Percentiles rank a stretch among this genome's conserved stretches.
These are phyloP conservation scores for Akebia trifoliata DNA, from an alignment of 164 flowering plant genomes.

Conservation along the genomic window DNA sequence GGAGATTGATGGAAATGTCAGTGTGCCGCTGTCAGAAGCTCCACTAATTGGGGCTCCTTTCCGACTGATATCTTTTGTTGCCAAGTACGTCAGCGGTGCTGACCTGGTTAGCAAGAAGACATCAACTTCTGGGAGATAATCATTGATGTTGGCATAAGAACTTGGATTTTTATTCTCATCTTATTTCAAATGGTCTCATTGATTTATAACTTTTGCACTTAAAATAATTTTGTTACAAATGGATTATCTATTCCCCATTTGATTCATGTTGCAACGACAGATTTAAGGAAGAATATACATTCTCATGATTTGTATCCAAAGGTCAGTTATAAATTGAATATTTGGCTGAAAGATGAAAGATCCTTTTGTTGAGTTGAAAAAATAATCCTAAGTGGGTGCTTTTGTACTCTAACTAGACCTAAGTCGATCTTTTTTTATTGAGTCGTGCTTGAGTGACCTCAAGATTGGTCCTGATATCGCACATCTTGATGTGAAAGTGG, in stretches of 20 bases:
- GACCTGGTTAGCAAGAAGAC: constrained; percentile 59
- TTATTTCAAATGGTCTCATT: too few relatives aligned
- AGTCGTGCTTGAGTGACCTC: too few relatives aligned
- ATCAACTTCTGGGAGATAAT: constrained; percentile 7
- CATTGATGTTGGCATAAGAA: neutral
- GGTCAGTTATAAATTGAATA: neutral
- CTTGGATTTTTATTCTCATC: neutral
- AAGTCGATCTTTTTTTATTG: neutral
- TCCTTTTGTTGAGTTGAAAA: constrained; percentile 1
- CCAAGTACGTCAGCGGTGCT: constrained; percentile 89
- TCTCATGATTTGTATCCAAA: neutral
- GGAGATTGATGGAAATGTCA: constrained; percentile 21
- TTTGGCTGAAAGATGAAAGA: neutral
- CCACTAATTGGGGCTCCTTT: constrained; percentile 94
- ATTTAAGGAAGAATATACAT: too few relatives aligned
- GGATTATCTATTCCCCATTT: too few relatives aligned
- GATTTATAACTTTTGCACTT: too few relatives aligned
- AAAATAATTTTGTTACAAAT: too few relatives aligned
- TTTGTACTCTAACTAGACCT: neutral
- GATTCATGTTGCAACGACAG: too few relatives aligned
- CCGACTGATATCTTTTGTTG: constrained; percentile 73
- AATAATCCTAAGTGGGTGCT: neutral
- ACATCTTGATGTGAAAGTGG: too few relatives aligned
- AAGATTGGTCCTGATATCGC: too few relatives aligned
- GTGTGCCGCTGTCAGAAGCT: constrained; percentile 66